Conservation (phyloP, 768 basidiomycete species). For the Trametes sanguinea region DNA sequence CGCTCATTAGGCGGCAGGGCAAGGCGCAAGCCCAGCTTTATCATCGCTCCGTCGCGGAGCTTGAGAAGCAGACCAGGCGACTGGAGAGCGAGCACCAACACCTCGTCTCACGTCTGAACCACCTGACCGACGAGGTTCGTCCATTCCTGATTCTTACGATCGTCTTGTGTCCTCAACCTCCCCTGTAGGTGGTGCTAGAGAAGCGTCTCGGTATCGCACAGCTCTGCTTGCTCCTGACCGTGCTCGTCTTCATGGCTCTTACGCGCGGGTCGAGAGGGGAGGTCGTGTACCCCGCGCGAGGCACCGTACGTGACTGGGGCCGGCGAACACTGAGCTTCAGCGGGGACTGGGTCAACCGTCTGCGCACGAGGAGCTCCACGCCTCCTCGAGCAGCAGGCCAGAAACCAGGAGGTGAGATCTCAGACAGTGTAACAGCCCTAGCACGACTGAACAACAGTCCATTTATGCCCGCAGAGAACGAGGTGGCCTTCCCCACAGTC, state of each 20-base stretch:
- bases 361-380: conserved; percentile 37
- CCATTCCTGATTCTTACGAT: background rate
- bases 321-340: conserved; percentile 56
- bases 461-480: conserved; percentile 6
- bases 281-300: conserved; percentile 18
- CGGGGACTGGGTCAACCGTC: conserved; percentile 50
- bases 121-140: conserved; percentile 78
- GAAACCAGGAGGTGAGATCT: conserved; percentile 11
- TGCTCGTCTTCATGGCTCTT: conserved; percentile 84
- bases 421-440: background rate
- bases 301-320: conserved; percentile 55
- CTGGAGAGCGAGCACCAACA: conserved; percentile 73
- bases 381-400: conserved; percentile 12
- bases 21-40: conserved; percentile 69
- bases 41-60: conserved; percentile 63
- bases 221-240: conserved; percentile 76
- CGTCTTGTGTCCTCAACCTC: background rate
- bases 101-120: conserved; percentile 67
- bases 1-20: conserved; percentile 43
- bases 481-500: conserved; percentile 23
- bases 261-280: conserved; percentile 69
- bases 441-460: background rate
- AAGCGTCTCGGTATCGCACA: conserved; percentile 90
- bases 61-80: conserved; percentile 65
- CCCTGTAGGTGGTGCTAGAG: conserved; percentile 72